phyloP scores from a whole-genome alignment of 345 rosid species.

The Populus euphratica region DNA sequence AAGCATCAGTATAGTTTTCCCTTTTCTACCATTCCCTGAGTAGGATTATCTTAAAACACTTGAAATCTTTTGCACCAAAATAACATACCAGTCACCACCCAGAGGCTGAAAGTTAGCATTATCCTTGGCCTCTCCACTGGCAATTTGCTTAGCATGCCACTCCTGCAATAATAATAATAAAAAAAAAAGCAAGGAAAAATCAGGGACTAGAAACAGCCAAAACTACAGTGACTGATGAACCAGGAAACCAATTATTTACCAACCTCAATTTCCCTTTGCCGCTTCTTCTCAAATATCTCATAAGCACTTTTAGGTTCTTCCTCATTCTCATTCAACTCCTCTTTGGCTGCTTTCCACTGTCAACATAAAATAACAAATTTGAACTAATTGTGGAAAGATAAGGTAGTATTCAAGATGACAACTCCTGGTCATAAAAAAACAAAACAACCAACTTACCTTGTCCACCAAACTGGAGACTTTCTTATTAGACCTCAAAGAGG shows the following conservation, averaged over 20 bases:
- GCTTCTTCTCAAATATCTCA: conserved; percentile 65
- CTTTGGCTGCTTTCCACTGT: conserved; percentile 99
- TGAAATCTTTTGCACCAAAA: neutral
- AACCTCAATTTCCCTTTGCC: conserved; percentile 79
- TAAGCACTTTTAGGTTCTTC: conserved; percentile 70
- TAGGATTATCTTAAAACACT: neutral
- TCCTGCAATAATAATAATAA: conserved; percentile 38
- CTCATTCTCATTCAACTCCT: conserved; percentile 74
- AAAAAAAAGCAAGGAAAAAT: neutral
- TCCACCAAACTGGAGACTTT: conserved; percentile 93
- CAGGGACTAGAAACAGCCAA: conserved; percentile 7
- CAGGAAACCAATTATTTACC: conserved; percentile 1
- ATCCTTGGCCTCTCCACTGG: conserved; percentile 87
- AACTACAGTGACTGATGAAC: neutral
- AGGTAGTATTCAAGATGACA: neutral
- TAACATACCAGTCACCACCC: conserved; percentile 83
- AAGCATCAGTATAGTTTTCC: neutral
- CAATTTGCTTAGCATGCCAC: conserved; percentile 82
- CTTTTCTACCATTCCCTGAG: neutral
- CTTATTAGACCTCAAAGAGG: conserved; percentile 83
- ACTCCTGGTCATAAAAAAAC: neutral
- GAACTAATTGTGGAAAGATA: neutral
- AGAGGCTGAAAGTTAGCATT: conserved; percentile 98
- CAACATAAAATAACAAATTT: neutral
- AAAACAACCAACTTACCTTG: conserved; percentile 50